Conservation (phyloP, 1,139 yeast genomes). For the Eremothecium coryli region DNA sequence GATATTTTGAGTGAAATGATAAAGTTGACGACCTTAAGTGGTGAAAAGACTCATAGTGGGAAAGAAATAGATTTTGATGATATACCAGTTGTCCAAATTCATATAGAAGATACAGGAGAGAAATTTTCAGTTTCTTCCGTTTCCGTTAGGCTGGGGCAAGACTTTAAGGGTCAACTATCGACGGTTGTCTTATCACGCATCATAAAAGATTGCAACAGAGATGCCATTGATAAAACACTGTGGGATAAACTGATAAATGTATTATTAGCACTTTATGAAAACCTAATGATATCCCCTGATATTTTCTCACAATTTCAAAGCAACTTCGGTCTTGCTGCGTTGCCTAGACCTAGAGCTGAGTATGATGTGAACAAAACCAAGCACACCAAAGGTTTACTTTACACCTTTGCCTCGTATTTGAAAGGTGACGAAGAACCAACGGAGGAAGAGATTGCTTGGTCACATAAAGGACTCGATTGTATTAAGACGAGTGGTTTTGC, state of each 20-base stretch:
- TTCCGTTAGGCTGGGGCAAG: conserved; percentile 78
- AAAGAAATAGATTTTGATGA: conserved; percentile 20
- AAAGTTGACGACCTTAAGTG: conserved; percentile 46
- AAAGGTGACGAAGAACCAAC: conserved; percentile 94
- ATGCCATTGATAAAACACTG: conserved; percentile 30
- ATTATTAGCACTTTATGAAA: conserved; percentile 58
- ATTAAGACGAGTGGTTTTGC: conserved; percentile 56
- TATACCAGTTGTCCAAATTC: conserved; percentile 34
- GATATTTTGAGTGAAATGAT: conserved; percentile 55
- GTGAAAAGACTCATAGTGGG: conserved; percentile 5
- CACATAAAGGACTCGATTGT: conserved; percentile 76
- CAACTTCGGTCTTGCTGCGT: conserved; percentile 39
- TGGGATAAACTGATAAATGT: conserved; percentile 60
- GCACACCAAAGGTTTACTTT: conserved; percentile 63
- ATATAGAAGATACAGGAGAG: conserved; percentile 40
- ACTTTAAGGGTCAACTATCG: conserved; percentile 85
- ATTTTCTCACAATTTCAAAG: conserved; percentile 57
- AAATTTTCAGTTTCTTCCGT: conserved; percentile 68
- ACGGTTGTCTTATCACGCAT: conserved; percentile 77
- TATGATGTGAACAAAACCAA: conserved; percentile 54
- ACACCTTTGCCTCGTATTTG: conserved; percentile 84
- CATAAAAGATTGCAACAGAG: conserved; percentile 40
- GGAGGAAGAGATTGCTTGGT: conserved; percentile 81
- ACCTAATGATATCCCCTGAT: conserved; percentile 62
- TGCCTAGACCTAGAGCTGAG: conserved; percentile 59